Evolutionary conservation across 2,329 filamentous ascomycete genomes (phyloP), one percentile per base, ranked within the genome.

Genomic region (Magnaporthiopsis rhizophila): DNA sequence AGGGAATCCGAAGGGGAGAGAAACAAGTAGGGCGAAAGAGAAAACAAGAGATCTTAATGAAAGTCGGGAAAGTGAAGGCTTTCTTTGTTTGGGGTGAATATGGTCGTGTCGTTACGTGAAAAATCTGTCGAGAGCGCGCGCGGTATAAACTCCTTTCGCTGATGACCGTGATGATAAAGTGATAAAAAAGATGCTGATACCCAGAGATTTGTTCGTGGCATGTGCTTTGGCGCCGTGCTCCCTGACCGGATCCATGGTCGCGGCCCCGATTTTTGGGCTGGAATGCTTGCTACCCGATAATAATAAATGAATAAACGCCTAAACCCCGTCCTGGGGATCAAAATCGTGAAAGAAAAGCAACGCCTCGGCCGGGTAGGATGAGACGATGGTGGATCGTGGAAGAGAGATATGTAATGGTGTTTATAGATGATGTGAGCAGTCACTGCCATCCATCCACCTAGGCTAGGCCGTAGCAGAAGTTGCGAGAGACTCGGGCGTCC

Each of bases 401-500:
- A 53, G n/a, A 9, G 45, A 53, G 45, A 24, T 24, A 53, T 45
- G 38, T 45, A 13, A 21, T 53, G 7, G 13, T 18, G 30, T 36
- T 36, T 8, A 12, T 24, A 21, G 21, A 9, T 53, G 45, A n/a
- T n/a, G 18, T 2, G 9, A 45, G 38, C 38, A 45, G 45, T 2
- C 21, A 53, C 45, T n/a, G 45, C 18, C 45, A n/a, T 53, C 21
- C 38, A 45, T 45, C 45, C 18, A 53, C 45, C 45, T 53, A 53
- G 45, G 18, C n/a, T 53, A 53, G 45, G 18, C n/a, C 11, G 8
- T 24, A 11, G n/a, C n/a, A 24, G 45, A 24, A 11, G 9, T 11
- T 11, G 45, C 21, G n/a, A 24, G 45, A 3, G 6, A 66, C 78
- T 81, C 11, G 77, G 77, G 63, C 57, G 26, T 28, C 56, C 56